phyloP scores from a whole-genome alignment of 176 grass and related monocot species.

The Hsuehochloa calcarea region DNA sequence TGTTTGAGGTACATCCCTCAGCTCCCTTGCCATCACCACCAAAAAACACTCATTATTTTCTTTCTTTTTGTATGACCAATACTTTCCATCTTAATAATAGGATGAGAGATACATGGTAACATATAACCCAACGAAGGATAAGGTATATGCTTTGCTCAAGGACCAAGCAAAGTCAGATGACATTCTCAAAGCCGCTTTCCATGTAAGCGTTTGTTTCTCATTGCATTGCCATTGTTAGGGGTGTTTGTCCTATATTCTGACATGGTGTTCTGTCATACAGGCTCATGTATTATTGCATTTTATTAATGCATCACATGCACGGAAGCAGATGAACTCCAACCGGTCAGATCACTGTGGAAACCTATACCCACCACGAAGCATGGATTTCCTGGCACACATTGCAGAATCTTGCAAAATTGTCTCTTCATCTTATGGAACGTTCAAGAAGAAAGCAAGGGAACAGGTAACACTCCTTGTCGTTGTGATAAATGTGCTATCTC shows the following conservation, averaged over 20 bases:
- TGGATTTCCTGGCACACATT: constrained; percentile 77
- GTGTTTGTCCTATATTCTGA: constrained; percentile 16
- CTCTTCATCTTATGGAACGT: constrained; percentile 76
- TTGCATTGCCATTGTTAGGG: neutral
- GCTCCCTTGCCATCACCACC: neutral
- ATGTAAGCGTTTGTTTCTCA: constrained; percentile 56
- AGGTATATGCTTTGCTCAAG: constrained; percentile 98
- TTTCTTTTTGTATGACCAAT: constrained; percentile 5
- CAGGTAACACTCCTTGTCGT: constrained; percentile 53
- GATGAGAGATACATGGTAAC: constrained; percentile 95
- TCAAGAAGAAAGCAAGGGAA: constrained; percentile 92
- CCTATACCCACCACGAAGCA: constrained; percentile 36
- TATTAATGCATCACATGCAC: constrained; percentile 67
- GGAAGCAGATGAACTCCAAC: constrained; percentile 44
- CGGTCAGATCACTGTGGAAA: constrained; percentile 46
- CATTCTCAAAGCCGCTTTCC: constrained; percentile 95
- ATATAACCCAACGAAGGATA: constrained; percentile 96
- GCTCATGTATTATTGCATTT: constrained; percentile 92
- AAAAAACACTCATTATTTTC: neutral
- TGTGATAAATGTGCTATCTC: constrained; percentile 20
- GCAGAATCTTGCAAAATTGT: constrained; percentile 92
- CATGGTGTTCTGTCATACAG: constrained; percentile 30
- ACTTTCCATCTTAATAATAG: constrained; percentile 41
- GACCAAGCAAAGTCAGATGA: constrained; percentile 98
- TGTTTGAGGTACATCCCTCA: constrained; percentile 79